Percentiles rank a stretch among this genome's conserved stretches.
Evolutionary conservation across 208 protist genomes (phyloP).

Genomic region (Acanthamoeba culbertsoni): DNA sequence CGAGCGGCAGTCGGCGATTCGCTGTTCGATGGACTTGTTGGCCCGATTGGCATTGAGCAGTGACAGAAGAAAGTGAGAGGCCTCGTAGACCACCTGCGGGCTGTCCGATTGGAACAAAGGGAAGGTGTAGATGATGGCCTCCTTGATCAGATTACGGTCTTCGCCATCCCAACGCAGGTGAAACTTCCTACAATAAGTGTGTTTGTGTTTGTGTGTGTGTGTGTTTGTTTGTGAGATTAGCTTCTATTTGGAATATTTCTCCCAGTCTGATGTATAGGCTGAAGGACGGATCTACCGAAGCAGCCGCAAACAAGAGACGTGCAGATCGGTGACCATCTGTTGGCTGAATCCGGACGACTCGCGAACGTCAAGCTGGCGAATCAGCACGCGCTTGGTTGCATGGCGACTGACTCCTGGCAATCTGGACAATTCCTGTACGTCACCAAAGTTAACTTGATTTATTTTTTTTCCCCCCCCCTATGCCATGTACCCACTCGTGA

Average conservation of each 20-base stretch:
- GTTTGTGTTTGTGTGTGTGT: not conserved
- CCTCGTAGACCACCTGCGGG: constrained; percentile 29
- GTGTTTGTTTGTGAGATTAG: too few species aligned
- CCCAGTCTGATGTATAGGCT: not conserved
- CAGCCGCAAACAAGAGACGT: constrained; percentile 30
- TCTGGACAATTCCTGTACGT: not conserved
- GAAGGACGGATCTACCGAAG: not conserved
- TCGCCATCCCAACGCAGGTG: constrained; percentile 36
- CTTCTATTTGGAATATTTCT: too few species aligned
- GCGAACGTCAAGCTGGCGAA: constrained; percentile 25
- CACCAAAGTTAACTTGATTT: too few species aligned
- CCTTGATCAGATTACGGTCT: constrained; percentile 46
- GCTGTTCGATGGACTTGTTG: constrained; percentile 25
- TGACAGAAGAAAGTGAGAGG: not conserved
- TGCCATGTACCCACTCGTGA: too few species aligned
- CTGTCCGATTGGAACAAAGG: constrained; percentile 31
- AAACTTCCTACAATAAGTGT: not conserved
- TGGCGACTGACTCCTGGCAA: not conserved
- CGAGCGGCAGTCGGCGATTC: not conserved
- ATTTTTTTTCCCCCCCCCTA: too few species aligned
- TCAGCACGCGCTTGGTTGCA: not conserved
- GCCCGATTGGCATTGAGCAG: constrained; percentile 34
- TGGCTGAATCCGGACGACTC: constrained; percentile 41
- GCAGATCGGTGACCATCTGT: constrained; percentile 27
- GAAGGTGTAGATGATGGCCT: constrained; percentile 45